Percentiles rank a stretch among this genome's conserved stretches.
These are phyloP conservation scores for Simmondsia chinensis DNA, from an alignment of 148 eudicot genomes.

Conservation along the genomic window DNA sequence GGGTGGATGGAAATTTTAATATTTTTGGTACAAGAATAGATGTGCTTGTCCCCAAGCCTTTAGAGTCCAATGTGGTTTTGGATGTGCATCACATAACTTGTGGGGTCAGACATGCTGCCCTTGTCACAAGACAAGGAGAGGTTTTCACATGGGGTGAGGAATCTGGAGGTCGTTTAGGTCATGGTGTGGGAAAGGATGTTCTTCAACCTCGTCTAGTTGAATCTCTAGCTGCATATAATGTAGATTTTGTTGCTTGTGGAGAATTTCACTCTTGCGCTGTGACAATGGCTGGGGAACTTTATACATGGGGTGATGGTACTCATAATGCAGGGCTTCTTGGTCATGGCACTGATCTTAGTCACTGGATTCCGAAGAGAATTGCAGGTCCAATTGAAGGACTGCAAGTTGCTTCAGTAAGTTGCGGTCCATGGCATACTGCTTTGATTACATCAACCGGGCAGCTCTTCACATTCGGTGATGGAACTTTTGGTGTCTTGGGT, in stretches of 20 bases:
- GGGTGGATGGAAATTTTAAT: conserved; percentile 40
- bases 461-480: conserved; percentile 95
- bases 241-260: conserved; percentile 94
- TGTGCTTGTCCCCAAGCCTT: conserved; percentile 70
- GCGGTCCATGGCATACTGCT: conserved; percentile 99
- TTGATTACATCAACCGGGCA: conserved; percentile 75
- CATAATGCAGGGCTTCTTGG: conserved; percentile 91
- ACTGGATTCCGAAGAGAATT: conserved; percentile 90
- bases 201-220: conserved; percentile 68
- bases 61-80: conserved; percentile 76
- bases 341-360: conserved; percentile 77
- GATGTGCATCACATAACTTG: conserved; percentile 86
- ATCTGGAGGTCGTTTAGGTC: conserved; percentile 95
- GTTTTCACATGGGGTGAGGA: conserved; percentile 97
- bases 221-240: conserved; percentile 46
- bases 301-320: conserved; percentile 95
- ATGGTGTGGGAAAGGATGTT: conserved; percentile 79
- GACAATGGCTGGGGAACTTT: conserved; percentile 76
- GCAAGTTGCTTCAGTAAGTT: conserved; percentile 65
- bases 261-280: conserved; percentile 96
- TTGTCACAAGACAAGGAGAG: conserved; percentile 90
- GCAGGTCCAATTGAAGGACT: conserved; percentile 86
- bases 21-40: conserved; percentile 40
- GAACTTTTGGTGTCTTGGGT: conserved; percentile 91
- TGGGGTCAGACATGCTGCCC: conserved; percentile 82